Conservation (phyloP, 2,329 filamentous ascomycete species). For the Botrytis porri region DNA sequence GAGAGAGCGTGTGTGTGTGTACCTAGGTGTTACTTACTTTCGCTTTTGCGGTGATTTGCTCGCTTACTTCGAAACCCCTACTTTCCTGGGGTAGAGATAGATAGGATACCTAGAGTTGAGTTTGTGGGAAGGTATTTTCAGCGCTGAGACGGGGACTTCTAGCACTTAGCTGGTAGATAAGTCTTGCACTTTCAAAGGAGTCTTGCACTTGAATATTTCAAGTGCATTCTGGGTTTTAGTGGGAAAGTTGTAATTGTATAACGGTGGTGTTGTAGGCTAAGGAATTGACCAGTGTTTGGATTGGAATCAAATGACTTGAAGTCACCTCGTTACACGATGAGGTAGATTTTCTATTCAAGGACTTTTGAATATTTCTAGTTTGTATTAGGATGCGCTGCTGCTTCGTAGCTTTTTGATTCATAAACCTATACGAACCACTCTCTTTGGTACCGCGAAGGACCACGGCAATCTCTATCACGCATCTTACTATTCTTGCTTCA, state of each 20-base stretch:
- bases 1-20: too few species aligned
- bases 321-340: conserved; percentile 20
- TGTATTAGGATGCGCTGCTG: background rate
- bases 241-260: conserved; percentile 19
- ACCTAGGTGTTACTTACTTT: too few species aligned
- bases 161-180: background rate
- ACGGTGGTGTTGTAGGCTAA: background rate
- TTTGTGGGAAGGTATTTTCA: background rate
- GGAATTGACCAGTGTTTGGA: background rate
- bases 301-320: conserved; percentile 9
- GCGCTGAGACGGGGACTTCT: conserved; percentile 27
- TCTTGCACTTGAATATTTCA: too few species aligned
- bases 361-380: conserved; percentile 19
- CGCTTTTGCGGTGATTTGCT: too few species aligned
- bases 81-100: too few species aligned
- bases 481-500: conserved; percentile 22
- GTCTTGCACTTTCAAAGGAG: too few species aligned
- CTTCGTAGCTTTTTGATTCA: background rate
- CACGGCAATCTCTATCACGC: conserved; percentile 26
- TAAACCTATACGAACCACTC: background rate
- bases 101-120: too few species aligned
- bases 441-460: conserved; percentile 19
- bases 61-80: too few species aligned
- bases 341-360: conserved; percentile 18
- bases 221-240: background rate